Percentiles rank a stretch among this genome's conserved stretches.
These are phyloP conservation scores for Echium plantagineum DNA, from an alignment of 257 asterid species.

Conservation along the genomic window DNA sequence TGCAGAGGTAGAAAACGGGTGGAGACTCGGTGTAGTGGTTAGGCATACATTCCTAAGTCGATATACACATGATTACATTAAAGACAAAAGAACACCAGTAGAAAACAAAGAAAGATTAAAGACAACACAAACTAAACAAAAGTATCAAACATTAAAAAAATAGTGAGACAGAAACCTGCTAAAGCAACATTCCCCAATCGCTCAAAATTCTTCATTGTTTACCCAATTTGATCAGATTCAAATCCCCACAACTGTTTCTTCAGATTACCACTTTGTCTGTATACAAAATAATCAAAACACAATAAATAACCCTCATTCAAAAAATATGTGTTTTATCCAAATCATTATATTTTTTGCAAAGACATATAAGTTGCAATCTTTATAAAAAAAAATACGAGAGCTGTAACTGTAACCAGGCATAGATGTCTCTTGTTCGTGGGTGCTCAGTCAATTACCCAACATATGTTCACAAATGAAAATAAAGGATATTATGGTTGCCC, in stretches of 20 bases:
- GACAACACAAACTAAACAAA: neutral
- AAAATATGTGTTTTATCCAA: neutral
- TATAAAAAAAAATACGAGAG: no score
- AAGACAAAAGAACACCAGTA: neutral
- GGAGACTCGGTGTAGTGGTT: neutral
- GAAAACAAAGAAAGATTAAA: neutral
- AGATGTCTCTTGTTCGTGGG: no score
- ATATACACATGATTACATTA: neutral
- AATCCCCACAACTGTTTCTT: neutral
- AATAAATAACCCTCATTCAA: neutral
- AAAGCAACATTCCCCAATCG: conserved; percentile 35
- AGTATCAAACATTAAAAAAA: neutral
- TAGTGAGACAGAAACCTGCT: conserved; percentile 15
- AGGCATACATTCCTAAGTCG: neutral
- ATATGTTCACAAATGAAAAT: no score
- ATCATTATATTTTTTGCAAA: no score
- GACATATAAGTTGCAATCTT: no score
- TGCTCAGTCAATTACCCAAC: no score
- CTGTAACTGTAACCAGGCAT: no score
- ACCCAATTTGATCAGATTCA: neutral
- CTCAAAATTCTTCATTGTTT: conserved; percentile 25
- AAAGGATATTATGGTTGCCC: no score
- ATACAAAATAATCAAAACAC: neutral
- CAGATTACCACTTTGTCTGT: neutral
- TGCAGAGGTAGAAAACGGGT: neutral